Percentiles rank a stretch among this genome's conserved stretches.
Conservation (phyloP, 495 filamentous ascomycete genomes). For the Aspergillus incahuasiensis region DNA sequence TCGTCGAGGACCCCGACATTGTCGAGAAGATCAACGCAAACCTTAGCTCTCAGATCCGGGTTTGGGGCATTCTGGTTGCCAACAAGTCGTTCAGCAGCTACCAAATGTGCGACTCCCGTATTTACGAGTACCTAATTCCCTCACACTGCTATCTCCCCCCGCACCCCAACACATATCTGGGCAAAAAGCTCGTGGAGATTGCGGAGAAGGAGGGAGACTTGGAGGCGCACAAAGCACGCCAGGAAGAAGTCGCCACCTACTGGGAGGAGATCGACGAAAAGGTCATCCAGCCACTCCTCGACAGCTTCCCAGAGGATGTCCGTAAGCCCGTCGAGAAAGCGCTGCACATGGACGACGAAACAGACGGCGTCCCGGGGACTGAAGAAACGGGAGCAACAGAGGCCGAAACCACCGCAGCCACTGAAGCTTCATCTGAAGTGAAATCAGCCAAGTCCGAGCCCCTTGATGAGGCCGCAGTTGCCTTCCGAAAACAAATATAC, state of each 20-base stretch:
- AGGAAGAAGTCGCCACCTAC: conserved; percentile 72
- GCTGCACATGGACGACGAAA: conserved; percentile 25
- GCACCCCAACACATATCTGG: conserved; percentile 79
- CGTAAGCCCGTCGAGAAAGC: conserved; percentile 38
- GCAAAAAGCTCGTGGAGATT: conserved; percentile 66
- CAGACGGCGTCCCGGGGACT: conserved; percentile 13
- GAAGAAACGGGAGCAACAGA: neutral
- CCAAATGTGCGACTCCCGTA: conserved; percentile 84
- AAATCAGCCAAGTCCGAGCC: conserved; percentile 11
- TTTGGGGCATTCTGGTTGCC: conserved; percentile 87
- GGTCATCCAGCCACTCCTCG: conserved; percentile 69
- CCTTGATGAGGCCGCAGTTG: conserved; percentile 5
- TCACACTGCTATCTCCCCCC: conserved; percentile 87
- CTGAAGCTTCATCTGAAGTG: neutral
- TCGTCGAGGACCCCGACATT: conserved; percentile 83
- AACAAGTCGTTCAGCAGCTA: conserved; percentile 87
- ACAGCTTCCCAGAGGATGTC: conserved; percentile 44
- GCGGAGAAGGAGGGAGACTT: conserved; percentile 67
- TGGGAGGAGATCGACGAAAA: conserved; percentile 78
- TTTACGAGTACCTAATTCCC: conserved; percentile 95
- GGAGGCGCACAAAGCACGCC: conserved; percentile 59
- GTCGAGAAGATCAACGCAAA: conserved; percentile 85
- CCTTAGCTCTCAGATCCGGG: conserved; percentile 79
- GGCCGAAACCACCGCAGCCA: neutral
- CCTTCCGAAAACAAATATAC: conserved; percentile 41